These are phyloP conservation scores for Tritrichomonas foetus DNA, from an alignment of 208 protist genomes.

Conservation along the genomic window DNA sequence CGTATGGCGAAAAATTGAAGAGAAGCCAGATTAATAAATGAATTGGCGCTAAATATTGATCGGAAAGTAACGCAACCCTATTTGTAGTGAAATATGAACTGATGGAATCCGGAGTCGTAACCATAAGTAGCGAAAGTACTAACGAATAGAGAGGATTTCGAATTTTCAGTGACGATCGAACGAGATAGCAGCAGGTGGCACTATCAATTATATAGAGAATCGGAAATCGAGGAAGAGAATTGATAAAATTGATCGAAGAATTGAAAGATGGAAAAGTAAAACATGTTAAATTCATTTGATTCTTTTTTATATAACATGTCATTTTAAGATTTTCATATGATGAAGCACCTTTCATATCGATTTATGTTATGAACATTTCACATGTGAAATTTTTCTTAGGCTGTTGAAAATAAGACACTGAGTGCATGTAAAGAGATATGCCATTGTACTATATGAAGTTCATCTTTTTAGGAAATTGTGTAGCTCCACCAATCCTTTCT, in stretches of 20 bases:
- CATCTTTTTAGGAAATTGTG: no score
- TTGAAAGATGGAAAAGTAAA: not conserved
- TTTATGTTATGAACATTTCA: no score
- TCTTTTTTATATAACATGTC: no score
- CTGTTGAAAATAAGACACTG: no score
- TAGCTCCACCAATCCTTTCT: no score
- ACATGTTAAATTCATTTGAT: no score
- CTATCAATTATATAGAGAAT: not conserved
- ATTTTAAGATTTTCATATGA: no score
- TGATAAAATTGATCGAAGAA: not conserved
- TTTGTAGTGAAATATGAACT: not conserved
- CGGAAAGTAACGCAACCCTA: not conserved
- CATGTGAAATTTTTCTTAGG: no score
- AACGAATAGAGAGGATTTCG: not conserved
- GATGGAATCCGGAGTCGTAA: not conserved
- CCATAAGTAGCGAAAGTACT: not conserved
- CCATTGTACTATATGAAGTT: no score
- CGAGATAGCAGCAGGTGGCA: not conserved
- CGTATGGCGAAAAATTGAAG: not conserved
- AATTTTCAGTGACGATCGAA: not conserved
- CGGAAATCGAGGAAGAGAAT: not conserved
- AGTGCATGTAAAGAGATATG: no score
- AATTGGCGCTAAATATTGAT: not conserved
- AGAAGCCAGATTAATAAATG: not conserved
- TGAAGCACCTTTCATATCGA: no score